Evolutionary conservation across 345 rosid genomes (phyloP).

Genomic region (Pistacia vera): DNA sequence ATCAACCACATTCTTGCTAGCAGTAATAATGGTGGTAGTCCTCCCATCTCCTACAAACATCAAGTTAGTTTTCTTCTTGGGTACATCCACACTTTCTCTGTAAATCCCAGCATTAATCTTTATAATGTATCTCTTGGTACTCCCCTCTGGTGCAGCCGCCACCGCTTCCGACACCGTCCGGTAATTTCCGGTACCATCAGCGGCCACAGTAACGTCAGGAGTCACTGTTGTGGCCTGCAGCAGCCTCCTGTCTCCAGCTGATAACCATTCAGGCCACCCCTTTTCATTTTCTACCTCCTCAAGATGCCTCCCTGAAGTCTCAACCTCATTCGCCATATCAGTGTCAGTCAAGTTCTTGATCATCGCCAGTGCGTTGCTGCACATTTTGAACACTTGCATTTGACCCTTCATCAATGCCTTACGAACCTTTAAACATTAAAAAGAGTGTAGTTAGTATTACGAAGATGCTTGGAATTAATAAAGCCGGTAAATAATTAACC

Average conservation of each 20-base stretch:
- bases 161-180: constrained; percentile 71
- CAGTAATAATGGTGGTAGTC: constrained; percentile 70
- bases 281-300: constrained; percentile 19
- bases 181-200: constrained; percentile 77
- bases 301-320: constrained; percentile 22
- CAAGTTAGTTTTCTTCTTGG: constrained; percentile 56
- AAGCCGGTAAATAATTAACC: constrained; percentile 1
- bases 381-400: constrained; percentile 30
- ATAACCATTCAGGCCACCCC: constrained; percentile 81
- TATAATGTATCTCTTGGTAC: constrained; percentile 62
- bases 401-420: constrained; percentile 34
- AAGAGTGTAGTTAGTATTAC: neutral
- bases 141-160: constrained; percentile 67
- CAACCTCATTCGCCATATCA: constrained; percentile 27
- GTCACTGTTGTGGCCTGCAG: constrained; percentile 57
- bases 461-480: no score
- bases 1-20: constrained; percentile 68
- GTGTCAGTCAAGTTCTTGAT: constrained; percentile 48
- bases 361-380: constrained; percentile 54
- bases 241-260: constrained; percentile 72
- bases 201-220: constrained; percentile 73
- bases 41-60: constrained; percentile 97
- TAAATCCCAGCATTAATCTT: constrained; percentile 81
- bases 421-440: constrained; percentile 24
- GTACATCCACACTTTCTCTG: constrained; percentile 75